A percentile compares a stretch with the other conserved stretches of the same genome.
Evolutionary conservation across 148 eudicot genomes (phyloP).

Genomic region (Rhododendron molle): DNA sequence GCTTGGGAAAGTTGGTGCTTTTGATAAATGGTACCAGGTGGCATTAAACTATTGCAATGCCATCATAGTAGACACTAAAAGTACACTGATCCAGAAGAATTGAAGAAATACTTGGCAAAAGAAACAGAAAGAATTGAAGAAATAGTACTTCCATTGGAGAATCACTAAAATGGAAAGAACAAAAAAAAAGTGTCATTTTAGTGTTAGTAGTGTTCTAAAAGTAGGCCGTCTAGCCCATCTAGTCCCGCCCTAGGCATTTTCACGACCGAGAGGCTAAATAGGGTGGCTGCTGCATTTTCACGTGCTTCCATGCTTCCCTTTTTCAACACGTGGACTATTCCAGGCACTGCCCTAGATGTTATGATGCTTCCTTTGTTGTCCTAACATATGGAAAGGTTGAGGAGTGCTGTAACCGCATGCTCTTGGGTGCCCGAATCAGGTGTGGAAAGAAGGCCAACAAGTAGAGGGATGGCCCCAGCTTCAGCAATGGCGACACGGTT

Average conservation of each 20-base stretch:
- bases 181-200: background rate
- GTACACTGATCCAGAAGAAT: background rate
- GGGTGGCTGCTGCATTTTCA: conserved; percentile 90
- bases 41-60: background rate
- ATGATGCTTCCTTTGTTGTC: conserved; percentile 80
- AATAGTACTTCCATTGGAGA: background rate
- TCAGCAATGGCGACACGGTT: conserved; percentile 85
- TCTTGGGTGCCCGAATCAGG: conserved; percentile 76
- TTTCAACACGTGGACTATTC: conserved; percentile 74
- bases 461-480: conserved; percentile 85
- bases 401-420: conserved; percentile 89
- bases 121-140: too few species aligned
- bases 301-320: conserved; percentile 91
- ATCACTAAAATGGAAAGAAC: background rate
- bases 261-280: conserved; percentile 85
- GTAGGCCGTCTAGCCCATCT: too few species aligned
- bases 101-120: too few species aligned
- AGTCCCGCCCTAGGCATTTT: too few species aligned
- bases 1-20: background rate
- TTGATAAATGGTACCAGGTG: background rate
- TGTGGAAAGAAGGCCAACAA: conserved; percentile 53
- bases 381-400: conserved; percentile 85
- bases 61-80: background rate
- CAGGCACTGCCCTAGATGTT: conserved; percentile 69
- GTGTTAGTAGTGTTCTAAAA: background rate